Evolutionary conservation across 441 rosid genomes (phyloP).

Genomic region (Theobroma grandiflorum): DNA sequence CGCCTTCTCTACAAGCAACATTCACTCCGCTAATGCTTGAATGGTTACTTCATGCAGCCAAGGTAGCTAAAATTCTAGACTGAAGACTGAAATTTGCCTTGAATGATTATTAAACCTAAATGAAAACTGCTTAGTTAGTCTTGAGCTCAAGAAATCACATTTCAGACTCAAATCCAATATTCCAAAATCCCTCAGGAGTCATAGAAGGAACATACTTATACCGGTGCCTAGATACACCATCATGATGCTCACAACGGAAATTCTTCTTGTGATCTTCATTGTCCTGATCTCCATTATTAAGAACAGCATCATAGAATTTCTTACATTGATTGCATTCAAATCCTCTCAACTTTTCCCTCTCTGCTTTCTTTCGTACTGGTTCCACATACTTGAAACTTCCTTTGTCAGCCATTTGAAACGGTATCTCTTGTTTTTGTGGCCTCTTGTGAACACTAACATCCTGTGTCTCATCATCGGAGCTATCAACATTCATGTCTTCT

Average conservation of each 20-base stretch:
- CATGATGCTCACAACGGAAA: conserved; percentile 89
- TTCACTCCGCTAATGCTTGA: too few relatives aligned
- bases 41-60: too few relatives aligned
- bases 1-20: too few relatives aligned
- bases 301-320: conserved; percentile 95
- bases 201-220: conserved; percentile 77
- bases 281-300: conserved; percentile 45
- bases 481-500: conserved; percentile 36
- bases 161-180: conserved; percentile 95
- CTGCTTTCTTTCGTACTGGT: conserved; percentile 83
- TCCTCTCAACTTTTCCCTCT: conserved; percentile 78
- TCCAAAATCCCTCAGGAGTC: conserved; percentile 98
- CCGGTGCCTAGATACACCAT: conserved; percentile 96
- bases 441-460: conserved; percentile 56
- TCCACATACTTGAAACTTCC: conserved; percentile 74
- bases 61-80: not conserved
- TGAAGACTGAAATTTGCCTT: not conserved
- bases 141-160: conserved; percentile 46
- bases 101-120: conserved; percentile 9
- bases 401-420: conserved; percentile 44
- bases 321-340: conserved; percentile 94
- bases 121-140: not conserved
- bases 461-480: conserved; percentile 80
- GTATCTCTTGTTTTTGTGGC: conserved; percentile 47
- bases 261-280: conserved; percentile 39